These are phyloP conservation scores for Vicia sativa DNA, from an alignment of 306 rosid genomes.

Conservation along the genomic window DNA sequence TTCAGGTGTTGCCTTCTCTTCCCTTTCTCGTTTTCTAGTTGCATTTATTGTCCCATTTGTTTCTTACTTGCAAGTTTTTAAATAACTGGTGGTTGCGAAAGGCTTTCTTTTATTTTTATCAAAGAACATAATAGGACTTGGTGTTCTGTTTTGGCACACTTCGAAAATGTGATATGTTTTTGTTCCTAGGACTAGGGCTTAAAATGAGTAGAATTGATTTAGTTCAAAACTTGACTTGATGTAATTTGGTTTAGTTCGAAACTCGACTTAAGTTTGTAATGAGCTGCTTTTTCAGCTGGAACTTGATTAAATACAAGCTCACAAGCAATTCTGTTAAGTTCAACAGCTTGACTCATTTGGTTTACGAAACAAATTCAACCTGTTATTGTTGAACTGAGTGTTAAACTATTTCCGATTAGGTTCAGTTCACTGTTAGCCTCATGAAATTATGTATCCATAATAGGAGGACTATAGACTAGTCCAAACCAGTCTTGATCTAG, in stretches of 20 bases:
- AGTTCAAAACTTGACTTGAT: neutral
- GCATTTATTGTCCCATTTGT: neutral
- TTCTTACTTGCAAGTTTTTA: neutral
- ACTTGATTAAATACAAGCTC: too few relatives aligned
- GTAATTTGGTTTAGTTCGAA: neutral
- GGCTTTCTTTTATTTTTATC: too few relatives aligned
- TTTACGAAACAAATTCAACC: neutral
- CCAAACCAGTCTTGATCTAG: neutral
- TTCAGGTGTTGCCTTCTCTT: conserved; percentile 56
- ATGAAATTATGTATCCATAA: neutral
- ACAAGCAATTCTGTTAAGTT: neutral
- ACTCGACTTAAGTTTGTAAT: neutral
- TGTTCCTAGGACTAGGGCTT: neutral
- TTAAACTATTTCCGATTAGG: neutral
- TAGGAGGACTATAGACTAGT: too few relatives aligned
- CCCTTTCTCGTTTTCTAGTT: neutral
- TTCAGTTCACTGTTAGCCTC: neutral
- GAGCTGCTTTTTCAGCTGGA: too few relatives aligned
- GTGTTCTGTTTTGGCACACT: neutral
- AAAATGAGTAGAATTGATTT: neutral
- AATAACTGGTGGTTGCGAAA: too few relatives aligned
- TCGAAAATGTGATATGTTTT: conserved; percentile 7
- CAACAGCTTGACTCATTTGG: neutral
- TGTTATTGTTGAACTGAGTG: too few relatives aligned
- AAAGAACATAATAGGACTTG: neutral